Conservation (phyloP, 176 grass and related monocot genomes). For the Alopecurus myosuroides region DNA sequence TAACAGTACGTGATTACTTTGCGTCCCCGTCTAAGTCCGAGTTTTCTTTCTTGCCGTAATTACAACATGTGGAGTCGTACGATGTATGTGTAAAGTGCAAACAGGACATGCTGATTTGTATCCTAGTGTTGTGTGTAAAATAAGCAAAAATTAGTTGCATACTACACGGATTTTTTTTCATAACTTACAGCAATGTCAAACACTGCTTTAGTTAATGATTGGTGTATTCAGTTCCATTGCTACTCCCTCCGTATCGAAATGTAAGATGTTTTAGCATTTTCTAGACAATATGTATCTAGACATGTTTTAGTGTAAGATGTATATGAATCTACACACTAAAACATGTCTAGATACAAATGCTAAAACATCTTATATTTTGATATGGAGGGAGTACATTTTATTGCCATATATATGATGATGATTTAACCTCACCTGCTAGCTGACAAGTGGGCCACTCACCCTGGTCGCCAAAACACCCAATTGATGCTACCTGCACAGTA, state of each 20-base stretch:
- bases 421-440: background rate
- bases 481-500: background rate
- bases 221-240: background rate
- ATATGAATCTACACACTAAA: too few species aligned
- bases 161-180: background rate
- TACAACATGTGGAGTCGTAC: background rate
- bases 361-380: too few species aligned
- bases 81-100: background rate
- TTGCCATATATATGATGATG: background rate
- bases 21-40: background rate
- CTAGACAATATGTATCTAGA: too few species aligned
- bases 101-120: background rate
- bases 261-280: too few species aligned
- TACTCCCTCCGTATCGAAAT: too few species aligned
- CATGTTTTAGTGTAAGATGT: too few species aligned
- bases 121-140: background rate
- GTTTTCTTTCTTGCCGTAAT: background rate
- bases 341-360: too few species aligned
- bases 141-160: background rate
- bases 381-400: too few species aligned
- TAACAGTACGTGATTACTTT: constrained; percentile 14
- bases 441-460: background rate
- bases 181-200: background rate
- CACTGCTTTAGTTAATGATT: background rate
- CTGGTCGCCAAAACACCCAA: background rate